Evolutionary conservation across 805 yeast genomes (phyloP), one percentile per base, ranked within the genome.

Genomic region (Diddensiella caesifluorescens): DNA sequence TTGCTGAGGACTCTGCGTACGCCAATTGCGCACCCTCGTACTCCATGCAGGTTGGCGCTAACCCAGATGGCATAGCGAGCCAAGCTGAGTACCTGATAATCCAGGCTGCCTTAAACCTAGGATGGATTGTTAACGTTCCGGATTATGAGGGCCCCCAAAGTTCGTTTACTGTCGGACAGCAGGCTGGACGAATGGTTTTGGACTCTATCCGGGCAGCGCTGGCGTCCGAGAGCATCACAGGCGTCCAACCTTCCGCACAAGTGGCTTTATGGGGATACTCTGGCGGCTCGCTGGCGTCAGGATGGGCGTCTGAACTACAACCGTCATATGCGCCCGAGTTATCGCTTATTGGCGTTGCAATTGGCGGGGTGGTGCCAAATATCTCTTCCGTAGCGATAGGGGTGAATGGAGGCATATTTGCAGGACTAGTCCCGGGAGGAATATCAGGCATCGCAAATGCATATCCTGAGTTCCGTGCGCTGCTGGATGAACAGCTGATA

Each of bases 171-270:
- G 49, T 43, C 4, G 54, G 52, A 2, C 29, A 42, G 19, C 39
- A 41, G 12, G 54, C 53, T 9, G 64, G 63, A 5, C 52, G 49
- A 20, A 45, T 47, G 21, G 46, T 52, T 3, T 54, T 61, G 10
- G 62, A 60, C 41, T 47, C 61, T 1, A 38, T 60, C 5, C 42
- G 59, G 2, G 64, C 63, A 1, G 49, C 52, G 5, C 39, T 48
- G 13, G 30, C 39, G 20, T 44, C 52, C 5, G 21, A 22, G 3
- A 26, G 38, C 32, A 15, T 43, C 19, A 43, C 46, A 7, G 49
- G 48, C 13, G 36, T 52, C 33, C 20, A 27, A 13, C 38, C 38
- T 23, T 44, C 31, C 22, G 41, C 55, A 19, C 38, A 43, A 31
- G 35, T 53, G 7, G 59, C 48, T 6, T 13, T 53, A 34, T 45